Base-by-base conservation (phyloP, 83 land plant species). In the Picea abies region DNA sequence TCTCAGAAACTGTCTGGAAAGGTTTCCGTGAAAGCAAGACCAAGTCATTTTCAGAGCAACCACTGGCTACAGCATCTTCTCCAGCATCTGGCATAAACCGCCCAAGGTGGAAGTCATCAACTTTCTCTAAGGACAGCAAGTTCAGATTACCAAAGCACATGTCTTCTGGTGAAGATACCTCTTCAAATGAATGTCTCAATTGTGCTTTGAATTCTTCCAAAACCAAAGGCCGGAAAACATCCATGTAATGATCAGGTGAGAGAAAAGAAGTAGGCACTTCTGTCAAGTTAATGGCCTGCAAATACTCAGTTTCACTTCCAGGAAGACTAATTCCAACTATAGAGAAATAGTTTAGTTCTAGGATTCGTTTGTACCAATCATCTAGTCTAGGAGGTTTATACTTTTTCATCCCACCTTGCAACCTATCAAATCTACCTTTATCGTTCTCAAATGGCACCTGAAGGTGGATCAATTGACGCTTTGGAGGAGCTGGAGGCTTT, bases 141-240 rank as follows among this genome's bases (percentile, higher is more conserved):
- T 91, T 84, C 75, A 96, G 25, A 68, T 68, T 90, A 47, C 98
- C 94, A 83, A 75, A 87, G 56, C 81, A 87, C 91, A 92, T 89
- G n/a, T 88, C 93, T 70, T 91, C 98, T 44, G 84, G 58, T 72
- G 93, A 79, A 60, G 88, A 81, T 32, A 84, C 75, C 78, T 97
- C 99, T 63, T 84, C 81, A 81, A 82, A 92, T 19, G 97, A 89
- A 76, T 82, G 90, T 20, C 81, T 86, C 20, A 97, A 80, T 79
- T 97, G 99, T 77, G 99, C 98, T 85, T 93, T 91, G 66, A 97
- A 93, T 82, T 97, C 99, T 83, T 97, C 99, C 89, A 97, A 78
- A 44, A 97, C 89, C 89, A 97, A 90, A 16, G 99, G 99, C 71
- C 93, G 89, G 69, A 97, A 97, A 60, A 96, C 87, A 19, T 91